Evolutionary conservation across 2,329 filamentous ascomycete species (phyloP), one percentile per base, ranked within the genome.

Genomic region (Aureobasidium pullulans): DNA sequence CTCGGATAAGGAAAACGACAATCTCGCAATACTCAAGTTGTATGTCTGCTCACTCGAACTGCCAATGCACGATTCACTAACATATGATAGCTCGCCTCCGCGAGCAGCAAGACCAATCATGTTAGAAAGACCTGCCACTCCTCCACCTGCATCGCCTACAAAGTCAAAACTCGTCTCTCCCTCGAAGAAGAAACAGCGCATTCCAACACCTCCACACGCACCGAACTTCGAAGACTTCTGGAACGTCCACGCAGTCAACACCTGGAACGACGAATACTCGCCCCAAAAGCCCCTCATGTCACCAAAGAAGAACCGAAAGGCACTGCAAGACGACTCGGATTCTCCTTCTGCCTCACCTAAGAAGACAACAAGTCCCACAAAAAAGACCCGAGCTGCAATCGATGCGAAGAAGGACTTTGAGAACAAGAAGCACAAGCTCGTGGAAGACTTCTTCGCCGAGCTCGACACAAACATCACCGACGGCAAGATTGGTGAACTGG

Each of bases 381-480:
- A 67, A 61, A 63, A 66, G 32, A 64, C 63, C 28, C 63, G 72
- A 63, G 65, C 65, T 9, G 68, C 68, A 59, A 62, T 68, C 4
- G 72, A 73, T 66, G 73, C 46, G 4, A 84, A 81, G 67, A 88
- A 84, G 69, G 74, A 75, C 0, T 93, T 91, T 68, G 80, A 85
- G 11, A 71, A 76, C 8, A 71, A 69, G 9, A 92, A 90, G 70
- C 78, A 86, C 53, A 73, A 77, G 1, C 68, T 90, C 0, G 89
- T 88, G 0, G 76, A 79, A 47, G 65, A 70, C 0, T 93, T 93
- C 68, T 75, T 94, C 1, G 57, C 63, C 0, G 85, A 90, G 64
- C 82, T 94, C n/a, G 89, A 94, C 70, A 66, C 69, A 0, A 77
- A 74, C 40, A 82, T 93, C 64, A 85, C 86, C 0, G 66, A 77